Percentiles rank a stretch among this genome's conserved stretches.
Evolutionary conservation across 2,329 filamentous ascomycete genomes (phyloP).

Genomic region (Podosphaera leucotricha): DNA sequence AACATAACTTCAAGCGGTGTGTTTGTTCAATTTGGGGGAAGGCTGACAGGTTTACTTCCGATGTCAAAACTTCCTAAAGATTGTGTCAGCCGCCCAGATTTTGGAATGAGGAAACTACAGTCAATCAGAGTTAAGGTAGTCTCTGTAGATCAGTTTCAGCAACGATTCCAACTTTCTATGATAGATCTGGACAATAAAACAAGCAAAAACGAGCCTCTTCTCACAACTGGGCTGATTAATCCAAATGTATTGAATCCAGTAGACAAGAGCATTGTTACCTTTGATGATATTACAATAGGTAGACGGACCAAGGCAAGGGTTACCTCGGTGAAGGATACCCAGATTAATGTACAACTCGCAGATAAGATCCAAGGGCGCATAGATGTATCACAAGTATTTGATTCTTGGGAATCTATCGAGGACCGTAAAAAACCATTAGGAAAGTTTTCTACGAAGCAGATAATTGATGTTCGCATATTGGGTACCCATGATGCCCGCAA

Average conservation of each 20-base stretch:
- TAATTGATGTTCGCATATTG: conserved; percentile 52
- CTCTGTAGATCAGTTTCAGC: conserved; percentile 44
- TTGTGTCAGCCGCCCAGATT: conserved; percentile 41
- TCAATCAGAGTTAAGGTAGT: conserved; percentile 49
- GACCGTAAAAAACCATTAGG: conserved; percentile 62
- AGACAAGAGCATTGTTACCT: conserved; percentile 36
- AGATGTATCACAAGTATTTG: conserved; percentile 75
- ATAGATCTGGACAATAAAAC: conserved; percentile 25
- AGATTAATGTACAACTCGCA: conserved; percentile 73
- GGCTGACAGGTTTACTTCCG: conserved; percentile 54
- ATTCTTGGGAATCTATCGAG: conserved; percentile 65
- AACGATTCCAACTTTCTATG: conserved; percentile 44
- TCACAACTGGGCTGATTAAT: conserved; percentile 15
- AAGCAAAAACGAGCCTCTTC: conserved; percentile 16
- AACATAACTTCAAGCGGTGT: conserved; percentile 63
- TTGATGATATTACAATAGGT: conserved; percentile 54
- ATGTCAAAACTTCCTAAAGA: conserved; percentile 57
- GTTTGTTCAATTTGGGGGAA: conserved; percentile 72
- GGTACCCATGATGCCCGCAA: conserved; percentile 78
- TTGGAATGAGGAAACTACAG: conserved; percentile 57
- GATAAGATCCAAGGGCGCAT: conserved; percentile 83
- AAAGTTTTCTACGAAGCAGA: conserved; percentile 46
- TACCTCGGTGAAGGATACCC: conserved; percentile 68
- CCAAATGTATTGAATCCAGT: conserved; percentile 32
- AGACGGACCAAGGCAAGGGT: conserved; percentile 54